Percentiles rank a stretch among this genome's conserved stretches.
These are phyloP conservation scores for Hortaea sp. DNA, from an alignment of 2,329 filamentous ascomycete species.

Conservation along the genomic window DNA sequence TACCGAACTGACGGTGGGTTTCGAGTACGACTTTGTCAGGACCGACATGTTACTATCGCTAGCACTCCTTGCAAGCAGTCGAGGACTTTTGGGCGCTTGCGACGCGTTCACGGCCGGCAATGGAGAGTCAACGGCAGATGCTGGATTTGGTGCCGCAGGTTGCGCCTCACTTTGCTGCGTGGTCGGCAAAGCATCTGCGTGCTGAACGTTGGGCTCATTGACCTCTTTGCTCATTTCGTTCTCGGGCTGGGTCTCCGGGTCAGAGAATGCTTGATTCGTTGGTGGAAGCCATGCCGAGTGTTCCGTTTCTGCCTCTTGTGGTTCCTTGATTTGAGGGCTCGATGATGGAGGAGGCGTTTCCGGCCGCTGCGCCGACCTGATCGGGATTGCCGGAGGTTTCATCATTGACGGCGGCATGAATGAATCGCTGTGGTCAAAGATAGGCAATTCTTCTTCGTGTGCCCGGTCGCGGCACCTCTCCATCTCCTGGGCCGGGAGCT, in stretches of 20 bases:
- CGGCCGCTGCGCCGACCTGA: conserved; percentile 1
- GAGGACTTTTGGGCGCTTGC: not conserved
- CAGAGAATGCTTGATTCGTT: not conserved
- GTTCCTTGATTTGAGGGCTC: not conserved
- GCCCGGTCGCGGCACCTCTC: not conserved
- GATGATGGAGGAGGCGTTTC: conserved; percentile 1
- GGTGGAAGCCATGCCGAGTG: not conserved
- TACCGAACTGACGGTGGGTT: conserved; percentile 16
- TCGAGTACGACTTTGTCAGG: conserved; percentile 12
- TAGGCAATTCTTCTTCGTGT: conserved; percentile 6
- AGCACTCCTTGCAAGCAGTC: not conserved
- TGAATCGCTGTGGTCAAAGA: conserved; percentile 12
- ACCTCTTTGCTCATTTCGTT: not conserved
- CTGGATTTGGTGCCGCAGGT: not conserved
- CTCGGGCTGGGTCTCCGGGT: not conserved
- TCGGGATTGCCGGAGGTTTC: not conserved
- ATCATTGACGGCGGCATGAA: conserved; percentile 8
- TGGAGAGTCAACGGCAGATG: not conserved
- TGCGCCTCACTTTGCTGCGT: not conserved
- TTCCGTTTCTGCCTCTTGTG: not conserved
- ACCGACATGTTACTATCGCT: conserved; percentile 15
- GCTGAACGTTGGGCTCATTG: not conserved
- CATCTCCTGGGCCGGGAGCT: conserved; percentile 1
- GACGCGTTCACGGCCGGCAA: not conserved
- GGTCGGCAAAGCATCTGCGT: not conserved